Base-by-base conservation (phyloP, 202 grass and related monocot genomes). In the Digitaria exilis region DNA sequence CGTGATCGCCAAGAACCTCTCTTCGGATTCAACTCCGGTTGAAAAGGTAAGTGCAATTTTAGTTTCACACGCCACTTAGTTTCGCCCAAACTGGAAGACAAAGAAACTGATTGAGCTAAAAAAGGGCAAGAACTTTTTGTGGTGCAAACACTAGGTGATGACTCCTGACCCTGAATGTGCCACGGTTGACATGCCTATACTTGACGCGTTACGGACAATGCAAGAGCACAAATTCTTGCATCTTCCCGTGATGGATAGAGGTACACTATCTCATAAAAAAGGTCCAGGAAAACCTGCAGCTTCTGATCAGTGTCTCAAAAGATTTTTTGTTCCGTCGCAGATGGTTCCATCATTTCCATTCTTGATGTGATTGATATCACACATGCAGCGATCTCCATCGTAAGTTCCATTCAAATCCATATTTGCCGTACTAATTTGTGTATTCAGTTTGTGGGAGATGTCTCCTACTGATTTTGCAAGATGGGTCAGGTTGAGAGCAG, bases 141-240 rank as follows among this genome's bases (percentile, higher is more conserved):
- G 49, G 28, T 51, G 39, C 2, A 49, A 12, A 71, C 24, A 71
- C 11, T 34, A 97, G 94, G 89, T 90, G 28, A 97, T 94, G 94
- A 97, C 91, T 28, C 83, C 59, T 4, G 91, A 92, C 25, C 94
- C 91, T 39, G 91, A 97, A 85, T 94, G 91, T 6, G 85, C 89
- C 10, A 89, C 85, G 5, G 54, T 92, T 4, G 94, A 97, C 65
- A 92, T 79, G 41, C 85, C 94, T 4, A 94, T 94, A 58, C 87
- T 97, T 15, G 91, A 97, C 49, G 94, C 94, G 28, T 85, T 94
- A 58, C 76, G 80, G 2, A 97, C 69, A 7, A 94, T 97, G 94
- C 87, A 92, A 25, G 87, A 90, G 73, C 87, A 83, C 56, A 97
- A 94, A 41, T 97, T 97, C 85, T 83, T 97, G 69, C 94, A 94